phyloP scores from a whole-genome alignment of 352 stramenopile genomes.

The Globisporangium iwayamae region DNA sequence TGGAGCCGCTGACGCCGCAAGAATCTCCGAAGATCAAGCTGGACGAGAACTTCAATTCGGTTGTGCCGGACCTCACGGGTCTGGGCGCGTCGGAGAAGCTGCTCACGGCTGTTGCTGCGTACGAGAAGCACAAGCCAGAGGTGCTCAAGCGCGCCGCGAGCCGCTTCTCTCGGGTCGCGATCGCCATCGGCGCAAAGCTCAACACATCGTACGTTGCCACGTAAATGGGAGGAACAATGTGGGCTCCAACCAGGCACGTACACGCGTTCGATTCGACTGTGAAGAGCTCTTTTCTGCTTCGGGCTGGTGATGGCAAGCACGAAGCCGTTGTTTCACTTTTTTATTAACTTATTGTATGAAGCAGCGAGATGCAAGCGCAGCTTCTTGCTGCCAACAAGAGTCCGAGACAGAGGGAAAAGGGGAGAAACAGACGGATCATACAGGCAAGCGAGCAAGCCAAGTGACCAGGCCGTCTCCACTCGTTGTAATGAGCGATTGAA shows the following conservation, averaged over 20 bases:
- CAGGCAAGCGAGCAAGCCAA: background rate
- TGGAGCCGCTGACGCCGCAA: constrained; percentile 5
- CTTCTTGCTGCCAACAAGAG: background rate
- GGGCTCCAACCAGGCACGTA: too few species aligned
- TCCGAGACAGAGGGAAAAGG: background rate
- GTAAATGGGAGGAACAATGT: background rate
- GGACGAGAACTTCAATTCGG: constrained; percentile 59
- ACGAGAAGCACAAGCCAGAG: constrained; percentile 82
- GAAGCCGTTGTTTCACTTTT: background rate
- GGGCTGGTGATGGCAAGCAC: background rate
- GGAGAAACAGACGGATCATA: too few species aligned
- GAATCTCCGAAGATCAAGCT: constrained; percentile 29
- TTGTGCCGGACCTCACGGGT: constrained; percentile 69
- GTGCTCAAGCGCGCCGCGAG: constrained; percentile 59
- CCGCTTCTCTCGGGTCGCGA: constrained; percentile 65
- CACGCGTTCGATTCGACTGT: background rate
- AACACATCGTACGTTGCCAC: constrained; percentile 56
- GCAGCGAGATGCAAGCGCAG: background rate
- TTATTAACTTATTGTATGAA: constrained; percentile 18
- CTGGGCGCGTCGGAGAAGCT: constrained; percentile 75
- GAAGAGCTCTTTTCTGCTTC: background rate
- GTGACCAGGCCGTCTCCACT: too few species aligned
- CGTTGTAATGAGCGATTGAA: too few species aligned
- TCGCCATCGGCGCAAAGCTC: constrained; percentile 76
- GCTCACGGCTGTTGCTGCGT: constrained; percentile 70